Conservation (phyloP, 495 filamentous ascomycete genomes). For the Neurospora sp. region DNA sequence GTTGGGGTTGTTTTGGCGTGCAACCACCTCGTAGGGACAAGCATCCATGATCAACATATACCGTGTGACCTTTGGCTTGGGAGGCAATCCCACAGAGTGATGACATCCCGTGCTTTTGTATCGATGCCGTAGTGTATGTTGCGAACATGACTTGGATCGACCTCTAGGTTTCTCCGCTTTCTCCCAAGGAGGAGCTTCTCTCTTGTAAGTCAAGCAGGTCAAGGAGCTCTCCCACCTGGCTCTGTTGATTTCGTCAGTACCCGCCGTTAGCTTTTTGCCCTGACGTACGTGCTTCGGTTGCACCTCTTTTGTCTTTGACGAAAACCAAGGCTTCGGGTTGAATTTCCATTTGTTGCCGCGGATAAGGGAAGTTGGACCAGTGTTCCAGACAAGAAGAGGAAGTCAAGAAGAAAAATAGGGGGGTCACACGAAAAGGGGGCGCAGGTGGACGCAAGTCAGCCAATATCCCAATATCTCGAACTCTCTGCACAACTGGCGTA, state of each 20-base stretch:
- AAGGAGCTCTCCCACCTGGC: neutral
- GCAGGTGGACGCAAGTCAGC: neutral
- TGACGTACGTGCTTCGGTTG: neutral
- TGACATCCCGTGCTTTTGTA: conserved; percentile 12
- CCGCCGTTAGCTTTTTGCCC: neutral
- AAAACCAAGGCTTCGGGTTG: neutral
- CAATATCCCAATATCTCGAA: neutral
- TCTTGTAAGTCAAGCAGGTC: neutral
- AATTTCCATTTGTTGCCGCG: neutral
- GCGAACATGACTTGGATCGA: neutral
- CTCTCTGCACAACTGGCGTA: neutral
- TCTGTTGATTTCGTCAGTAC: neutral
- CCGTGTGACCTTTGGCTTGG: conserved; percentile 3
- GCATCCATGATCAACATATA: neutral
- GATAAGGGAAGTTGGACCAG: neutral
- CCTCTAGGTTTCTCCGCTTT: neutral
- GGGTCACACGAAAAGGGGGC: neutral
- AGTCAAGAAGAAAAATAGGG: neutral
- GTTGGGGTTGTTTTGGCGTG: neutral
- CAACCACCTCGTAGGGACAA: neutral
- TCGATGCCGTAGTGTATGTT: neutral
- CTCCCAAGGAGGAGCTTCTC: neutral
- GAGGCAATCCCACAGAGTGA: conserved; percentile 4
- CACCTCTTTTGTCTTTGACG: neutral
- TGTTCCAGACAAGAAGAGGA: neutral